Percentiles rank a stretch among this genome's conserved stretches.
phyloP scores from a whole-genome alignment of 208 protist species.

The Strigomonas culicis region DNA sequence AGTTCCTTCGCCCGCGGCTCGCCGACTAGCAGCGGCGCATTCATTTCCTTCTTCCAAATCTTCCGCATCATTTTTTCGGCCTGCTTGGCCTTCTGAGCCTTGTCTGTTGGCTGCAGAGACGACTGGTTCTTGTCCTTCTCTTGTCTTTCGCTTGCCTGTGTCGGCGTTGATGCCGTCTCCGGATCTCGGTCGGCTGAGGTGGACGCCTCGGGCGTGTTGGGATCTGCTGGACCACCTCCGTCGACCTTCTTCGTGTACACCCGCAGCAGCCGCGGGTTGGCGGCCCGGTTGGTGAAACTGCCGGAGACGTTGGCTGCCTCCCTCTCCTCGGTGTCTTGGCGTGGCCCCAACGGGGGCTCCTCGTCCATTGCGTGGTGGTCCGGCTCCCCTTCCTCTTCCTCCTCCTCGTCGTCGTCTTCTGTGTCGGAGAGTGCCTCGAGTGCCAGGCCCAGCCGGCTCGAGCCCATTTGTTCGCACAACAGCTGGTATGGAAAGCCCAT shows the following conservation, averaged over 20 bases:
- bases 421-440: conserved; percentile 25
- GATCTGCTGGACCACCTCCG: background rate
- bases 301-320: background rate
- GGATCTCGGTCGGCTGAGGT: background rate
- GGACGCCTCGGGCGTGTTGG: background rate
- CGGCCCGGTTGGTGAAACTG: background rate
- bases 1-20: conserved; percentile 38
- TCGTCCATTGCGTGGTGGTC: too few relatives aligned
- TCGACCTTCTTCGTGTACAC: background rate
- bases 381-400: background rate
- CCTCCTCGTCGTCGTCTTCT: conserved; percentile 1
- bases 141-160: background rate
- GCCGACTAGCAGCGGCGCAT: conserved; percentile 46
- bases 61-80: background rate
- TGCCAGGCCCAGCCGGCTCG: conserved; percentile 30
- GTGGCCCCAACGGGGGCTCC: background rate
- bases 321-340: background rate
- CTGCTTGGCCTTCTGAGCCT: background rate
- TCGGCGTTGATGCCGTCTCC: background rate
- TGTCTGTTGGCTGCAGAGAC: too few relatives aligned
- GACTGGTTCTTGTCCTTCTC: background rate
- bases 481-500: conserved; percentile 64
- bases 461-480: conserved; percentile 56
- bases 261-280: too few relatives aligned
- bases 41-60: too few relatives aligned